Evolutionary conservation across 768 basidiomycete genomes (phyloP).

Genomic region (Rhodotorula diobovata): DNA sequence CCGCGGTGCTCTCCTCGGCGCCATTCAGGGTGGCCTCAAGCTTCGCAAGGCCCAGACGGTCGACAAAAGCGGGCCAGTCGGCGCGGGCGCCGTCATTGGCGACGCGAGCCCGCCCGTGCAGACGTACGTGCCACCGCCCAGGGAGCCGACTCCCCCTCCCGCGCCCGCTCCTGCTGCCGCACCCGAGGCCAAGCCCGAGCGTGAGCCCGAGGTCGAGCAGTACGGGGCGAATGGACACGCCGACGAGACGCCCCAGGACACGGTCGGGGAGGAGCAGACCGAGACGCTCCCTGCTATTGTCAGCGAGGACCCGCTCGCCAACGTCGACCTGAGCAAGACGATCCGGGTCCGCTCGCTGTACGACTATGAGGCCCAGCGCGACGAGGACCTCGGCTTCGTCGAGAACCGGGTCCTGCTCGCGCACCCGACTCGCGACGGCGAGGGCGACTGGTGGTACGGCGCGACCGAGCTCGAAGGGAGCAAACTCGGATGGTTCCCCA

Average conservation of each 20-base stretch:
- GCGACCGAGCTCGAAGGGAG: slow-evolving; percentile 48
- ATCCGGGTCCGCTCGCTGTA: slow-evolving; percentile 69
- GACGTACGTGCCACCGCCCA: slow-evolving; percentile 54
- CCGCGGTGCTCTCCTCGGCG: slow-evolving; percentile 63
- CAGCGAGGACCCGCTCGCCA: slow-evolving; percentile 38
- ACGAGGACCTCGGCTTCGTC: slow-evolving; percentile 80
- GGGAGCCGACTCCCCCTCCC: slow-evolving; percentile 19
- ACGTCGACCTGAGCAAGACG: slow-evolving; percentile 46
- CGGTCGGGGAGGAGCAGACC: slow-evolving; percentile 58
- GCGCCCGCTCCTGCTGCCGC: slow-evolving; percentile 2
- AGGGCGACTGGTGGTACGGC: slow-evolving; percentile 84
- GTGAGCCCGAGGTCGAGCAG: slow-evolving; percentile 36
- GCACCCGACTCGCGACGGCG: slow-evolving; percentile 73
- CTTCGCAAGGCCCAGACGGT: slow-evolving; percentile 73
- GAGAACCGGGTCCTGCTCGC: slow-evolving; percentile 73
- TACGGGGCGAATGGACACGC: slow-evolving; percentile 60
- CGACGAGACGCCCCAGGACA: slow-evolving; percentile 16
- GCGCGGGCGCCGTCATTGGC: slow-evolving; percentile 74
- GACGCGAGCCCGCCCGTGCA: slow-evolving; percentile 67
- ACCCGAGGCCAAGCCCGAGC: no score
- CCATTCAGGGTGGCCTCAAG: slow-evolving; percentile 70
- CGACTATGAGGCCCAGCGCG: slow-evolving; percentile 75
- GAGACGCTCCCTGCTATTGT: slow-evolving; percentile 37
- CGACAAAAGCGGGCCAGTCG: slow-evolving; percentile 68
- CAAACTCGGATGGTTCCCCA: slow-evolving; percentile 80